Base-by-base conservation (phyloP, 1,284 basidiomycete genomes). In the Melampsora larici-populina region DNA sequence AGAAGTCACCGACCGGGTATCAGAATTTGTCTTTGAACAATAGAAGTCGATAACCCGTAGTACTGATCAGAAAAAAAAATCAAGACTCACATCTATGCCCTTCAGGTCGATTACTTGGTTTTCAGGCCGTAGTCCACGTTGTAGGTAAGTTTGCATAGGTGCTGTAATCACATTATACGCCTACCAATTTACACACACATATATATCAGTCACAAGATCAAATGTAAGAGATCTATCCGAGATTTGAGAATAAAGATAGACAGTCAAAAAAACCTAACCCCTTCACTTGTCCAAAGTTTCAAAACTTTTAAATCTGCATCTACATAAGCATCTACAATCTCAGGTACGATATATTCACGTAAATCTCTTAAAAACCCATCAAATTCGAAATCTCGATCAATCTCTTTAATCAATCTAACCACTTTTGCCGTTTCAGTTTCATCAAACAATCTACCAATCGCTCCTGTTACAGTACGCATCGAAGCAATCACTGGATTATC, bases 371-470 rank as follows among this genome's bases (percentile, higher is more conserved):
- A 90, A 83, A 97, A 99, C 26, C 85, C 84, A 83, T 97, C 95
- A 81, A 92, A 88, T 72, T 88, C 90, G 85, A 97, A 99, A 18
- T 85, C 85, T 5, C 96, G 93, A 83, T 99, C 97, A 81, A 97
- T 86, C 49, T 87, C 84, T 84, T 91, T 93, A 89, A 98, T 92
- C 82, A 91, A 86, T 73, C 92, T 88, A 82, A 92, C 90, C 31
- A 99, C 97, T 83, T 92, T 92, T 17, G 94, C 96, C 60, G 92
- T 96, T 86, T 99, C 97, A 82, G 94, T 99, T 86, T 99, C 97
- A 80, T 97, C 96, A 81, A 97, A 96, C 87, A 91, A 92, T 2
- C 90, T 89, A 1, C 92, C 92, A 66, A 99, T 87, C 1, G 91
- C 92, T 69, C 90, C 88, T 1, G 94, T 95, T 60, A 97, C 90